Base-by-base conservation (phyloP, 1,284 basidiomycete species). In the Entoloma clypeatum region DNA sequence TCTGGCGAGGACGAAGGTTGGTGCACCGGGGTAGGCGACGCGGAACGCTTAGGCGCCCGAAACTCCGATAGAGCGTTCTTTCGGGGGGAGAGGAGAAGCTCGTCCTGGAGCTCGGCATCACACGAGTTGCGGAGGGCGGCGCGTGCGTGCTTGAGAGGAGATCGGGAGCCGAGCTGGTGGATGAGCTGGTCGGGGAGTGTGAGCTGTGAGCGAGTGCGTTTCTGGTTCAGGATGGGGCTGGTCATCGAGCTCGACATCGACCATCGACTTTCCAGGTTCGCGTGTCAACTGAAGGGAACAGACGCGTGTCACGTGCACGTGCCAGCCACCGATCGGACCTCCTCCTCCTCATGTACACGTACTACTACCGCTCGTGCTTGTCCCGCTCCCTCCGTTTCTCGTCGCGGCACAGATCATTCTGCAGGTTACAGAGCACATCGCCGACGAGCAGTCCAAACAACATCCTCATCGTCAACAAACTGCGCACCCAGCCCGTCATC, bases 401-500 rank as follows among this genome's bases (percentile, higher is more conserved):
- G 4, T 4, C 11, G n/a, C 37, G 17, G 13, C 30, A 27, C 19
- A 33, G 35, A 17, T 16, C 28, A 32, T 30, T 48, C 30, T 47
- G 45, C 10, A 47, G 36, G 13, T 28, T 44, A 38, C 34, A 17
- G 18, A 33, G 29, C 19, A 18, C 46, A 35, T 36, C 51, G 23
- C 49, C 50, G 31, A 52, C 49, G 58, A 59, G 54, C 13, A 49
- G 65, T 29, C 72, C 69, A 24, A 67, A 69, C 45, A 57, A 74
- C 28, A 77, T 87, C 27, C 72, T 87, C 37, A 73, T 87, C 48
- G 83, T 87, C 10, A 87, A 87, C 64, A 87, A 87, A 67, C 68
- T 78, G 40, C 75, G 84, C 47, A 90, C 77, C 48, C 80, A 75
- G 52, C 81, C 79, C 10, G 86, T 81, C 53, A 75, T 82, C 54